These are phyloP conservation scores for Nicotiana paniculata DNA, from an alignment of 257 asterid species.

Conservation along the genomic window DNA sequence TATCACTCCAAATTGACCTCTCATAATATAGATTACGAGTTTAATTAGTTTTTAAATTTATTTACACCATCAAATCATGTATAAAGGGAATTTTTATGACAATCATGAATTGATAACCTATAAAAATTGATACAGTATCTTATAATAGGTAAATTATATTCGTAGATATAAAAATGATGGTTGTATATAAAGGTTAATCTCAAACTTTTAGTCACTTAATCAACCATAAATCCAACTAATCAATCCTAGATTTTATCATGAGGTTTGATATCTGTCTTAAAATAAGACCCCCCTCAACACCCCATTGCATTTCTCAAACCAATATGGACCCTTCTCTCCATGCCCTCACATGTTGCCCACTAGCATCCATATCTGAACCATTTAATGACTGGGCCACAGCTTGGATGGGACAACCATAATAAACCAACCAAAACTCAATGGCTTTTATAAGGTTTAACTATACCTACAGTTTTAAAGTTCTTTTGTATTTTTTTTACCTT, in stretches of 20 bases:
- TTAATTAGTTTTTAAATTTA: background rate
- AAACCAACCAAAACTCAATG: background rate
- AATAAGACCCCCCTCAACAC: background rate
- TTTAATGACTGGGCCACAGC: slow-evolving; percentile 25
- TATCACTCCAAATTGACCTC: background rate
- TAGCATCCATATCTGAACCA: slow-evolving; percentile 55
- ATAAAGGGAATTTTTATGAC: background rate
- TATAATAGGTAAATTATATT: background rate
- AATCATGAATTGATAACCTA: background rate
- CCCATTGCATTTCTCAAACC: background rate
- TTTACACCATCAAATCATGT: background rate
- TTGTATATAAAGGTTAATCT: background rate
- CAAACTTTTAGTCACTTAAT: background rate
- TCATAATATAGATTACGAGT: background rate
- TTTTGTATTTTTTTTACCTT: background rate
- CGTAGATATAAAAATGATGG: background rate
- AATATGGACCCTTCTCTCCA: slow-evolving; percentile 36
- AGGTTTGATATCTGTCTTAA: background rate
- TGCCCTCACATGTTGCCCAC: slow-evolving; percentile 85
- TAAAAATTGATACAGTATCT: background rate
- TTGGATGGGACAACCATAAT: slow-evolving; percentile 11
- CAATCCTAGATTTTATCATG: slow-evolving; percentile 17
- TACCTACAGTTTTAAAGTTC: background rate
- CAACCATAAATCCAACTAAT: slow-evolving; percentile 10
- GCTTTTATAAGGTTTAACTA: background rate